phyloP scores from a whole-genome alignment of 768 basidiomycete species.

The Sarcodon aspratus region DNA sequence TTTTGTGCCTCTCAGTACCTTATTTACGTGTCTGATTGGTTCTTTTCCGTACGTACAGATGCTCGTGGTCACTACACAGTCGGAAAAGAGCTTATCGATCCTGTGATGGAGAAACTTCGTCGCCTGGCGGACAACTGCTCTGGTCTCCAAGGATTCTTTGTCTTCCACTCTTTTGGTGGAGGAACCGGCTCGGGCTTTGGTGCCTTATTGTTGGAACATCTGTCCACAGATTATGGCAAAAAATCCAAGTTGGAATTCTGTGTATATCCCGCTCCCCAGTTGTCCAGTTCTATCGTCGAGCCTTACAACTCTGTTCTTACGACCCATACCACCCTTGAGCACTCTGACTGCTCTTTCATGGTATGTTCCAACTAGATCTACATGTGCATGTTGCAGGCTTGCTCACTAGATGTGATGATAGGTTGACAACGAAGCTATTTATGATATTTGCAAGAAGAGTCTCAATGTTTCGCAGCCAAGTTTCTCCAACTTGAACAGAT shows the following conservation, averaged over 20 bases:
- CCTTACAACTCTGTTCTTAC: conserved; percentile 97
- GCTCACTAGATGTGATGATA: conserved; percentile 15
- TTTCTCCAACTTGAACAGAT: conserved; percentile 87
- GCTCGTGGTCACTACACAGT: conserved; percentile 98
- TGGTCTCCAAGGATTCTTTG: conserved; percentile 97
- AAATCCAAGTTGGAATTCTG: conserved; percentile 98
- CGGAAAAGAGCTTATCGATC: conserved; percentile 96
- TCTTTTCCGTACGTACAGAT: conserved; percentile 35
- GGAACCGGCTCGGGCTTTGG: conserved; percentile 99
- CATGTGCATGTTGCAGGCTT: conserved; percentile 1
- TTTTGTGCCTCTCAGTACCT: conserved; percentile 4
- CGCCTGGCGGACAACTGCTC: conserved; percentile 92
- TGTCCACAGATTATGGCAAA: conserved; percentile 97
- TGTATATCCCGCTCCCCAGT: conserved; percentile 88
- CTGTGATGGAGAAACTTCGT: conserved; percentile 91
- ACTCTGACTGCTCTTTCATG: conserved; percentile 99
- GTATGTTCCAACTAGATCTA: conserved; percentile 25
- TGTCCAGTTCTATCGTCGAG: conserved; percentile 93
- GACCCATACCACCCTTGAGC: conserved; percentile 96
- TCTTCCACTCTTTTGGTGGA: conserved; percentile 99
- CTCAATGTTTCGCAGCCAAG: conserved; percentile 77
- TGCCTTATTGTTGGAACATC: conserved; percentile 87
- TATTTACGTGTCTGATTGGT: conserved; percentile 2
- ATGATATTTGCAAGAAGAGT: conserved; percentile 98
- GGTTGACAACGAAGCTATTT: conserved; percentile 99